Evolutionary conservation across 2,329 filamentous ascomycete genomes (phyloP), one percentile per base, ranked within the genome.

Genomic region (Fusarium sp.): DNA sequence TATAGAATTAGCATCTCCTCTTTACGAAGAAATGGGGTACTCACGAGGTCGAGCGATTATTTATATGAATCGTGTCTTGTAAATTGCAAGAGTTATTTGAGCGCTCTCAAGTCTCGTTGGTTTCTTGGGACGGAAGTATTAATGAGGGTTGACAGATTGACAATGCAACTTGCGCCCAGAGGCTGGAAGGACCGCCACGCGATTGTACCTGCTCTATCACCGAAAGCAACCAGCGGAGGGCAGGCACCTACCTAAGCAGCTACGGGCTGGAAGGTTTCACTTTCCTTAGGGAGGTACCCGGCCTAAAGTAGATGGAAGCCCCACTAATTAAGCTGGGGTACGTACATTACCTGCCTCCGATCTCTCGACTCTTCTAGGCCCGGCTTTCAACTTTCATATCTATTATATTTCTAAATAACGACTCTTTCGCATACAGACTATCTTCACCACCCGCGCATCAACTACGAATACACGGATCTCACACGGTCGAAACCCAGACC

Each of bases 291-390:
- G 54, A 65, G 51, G 38, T 64, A 49, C 50, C 50, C 58, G 57
- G 52, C 61, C 41, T 50, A 46, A 44, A 50, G 37, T 38, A 42
- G 23, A 34, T n/a, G 5, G 33, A 13, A 47, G 70, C 71, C 71
- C 72, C 72, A 74, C 72, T 72, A 65, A 55, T 58, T 40, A 61
- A 59, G 57, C 60, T 46, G 59, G 42, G 67, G 64, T 70, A 72
- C 67, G 69, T 72, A 70, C 62, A 54, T 53, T 62, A 33, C 49
- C 41, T 64, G 47, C 65, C 67, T 72, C 58, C 33, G 42, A 63
- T 57, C 51, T 56, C 42, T 51, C 20, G 37, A 49, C 28, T 62
- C 58, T 64, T 64, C 50, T 37, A 63, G 40, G 33, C 38, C 62
- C 28, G 37, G 40, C 59, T 40, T 37, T 42, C 31, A 60, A 65